Conservation (phyloP, 768 basidiomycete genomes). For the Krasilnikovozyma curviuscula region DNA sequence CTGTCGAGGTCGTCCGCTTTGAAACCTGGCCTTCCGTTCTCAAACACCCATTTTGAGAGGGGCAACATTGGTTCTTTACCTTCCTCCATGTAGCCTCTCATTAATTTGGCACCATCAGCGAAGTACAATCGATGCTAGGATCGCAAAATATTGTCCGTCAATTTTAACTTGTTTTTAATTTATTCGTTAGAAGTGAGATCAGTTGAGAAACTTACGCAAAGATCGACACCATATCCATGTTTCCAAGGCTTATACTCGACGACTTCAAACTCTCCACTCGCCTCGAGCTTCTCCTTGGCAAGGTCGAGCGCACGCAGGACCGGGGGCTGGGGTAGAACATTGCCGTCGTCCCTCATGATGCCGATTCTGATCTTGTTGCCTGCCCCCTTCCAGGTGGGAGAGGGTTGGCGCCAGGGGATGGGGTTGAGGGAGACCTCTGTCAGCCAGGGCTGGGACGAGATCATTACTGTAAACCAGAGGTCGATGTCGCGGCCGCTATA, state of each 20-base stretch:
- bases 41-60: not conserved
- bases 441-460: not conserved
- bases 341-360: constrained; percentile 2
- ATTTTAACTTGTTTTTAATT: no score
- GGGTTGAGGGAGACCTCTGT: not conserved
- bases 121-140: not conserved
- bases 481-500: not conserved
- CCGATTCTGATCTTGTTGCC: not conserved
- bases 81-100: constrained; percentile 9
- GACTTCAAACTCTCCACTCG: not conserved
- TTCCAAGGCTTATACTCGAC: constrained; percentile 2
- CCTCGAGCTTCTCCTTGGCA: not conserved
- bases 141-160: no score
- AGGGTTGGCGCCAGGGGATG: not conserved
- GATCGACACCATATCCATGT: not conserved
- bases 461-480: not conserved
- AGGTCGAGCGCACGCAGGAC: not conserved
- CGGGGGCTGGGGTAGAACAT: constrained; percentile 1
- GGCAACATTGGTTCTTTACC: not conserved
- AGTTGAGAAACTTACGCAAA: not conserved
- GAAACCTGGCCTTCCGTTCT: not conserved
- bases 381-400: no score
- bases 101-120: constrained; percentile 2
- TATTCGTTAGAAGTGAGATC: no score
- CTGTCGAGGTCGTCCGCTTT: not conserved